Evolutionary conservation across 129 eudicot species (phyloP).

Genomic region (Apium graveolens): DNA sequence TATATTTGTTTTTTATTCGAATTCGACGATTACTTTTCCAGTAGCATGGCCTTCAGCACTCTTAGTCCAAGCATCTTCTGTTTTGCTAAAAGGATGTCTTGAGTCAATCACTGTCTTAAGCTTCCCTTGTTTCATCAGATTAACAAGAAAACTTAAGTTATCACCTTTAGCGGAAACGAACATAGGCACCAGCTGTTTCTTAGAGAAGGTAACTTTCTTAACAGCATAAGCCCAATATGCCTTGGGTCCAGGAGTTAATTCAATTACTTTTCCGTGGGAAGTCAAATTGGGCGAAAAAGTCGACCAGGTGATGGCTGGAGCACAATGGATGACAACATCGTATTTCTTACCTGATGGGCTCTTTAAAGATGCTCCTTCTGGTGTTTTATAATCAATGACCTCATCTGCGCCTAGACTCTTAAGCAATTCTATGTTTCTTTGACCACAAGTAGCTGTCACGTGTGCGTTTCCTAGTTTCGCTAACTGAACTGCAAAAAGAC

Average conservation of each 20-base stretch:
- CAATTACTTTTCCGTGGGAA: background rate
- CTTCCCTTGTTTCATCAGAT: background rate
- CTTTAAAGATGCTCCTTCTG: slow-evolving; percentile 4
- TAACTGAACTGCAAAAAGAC: background rate
- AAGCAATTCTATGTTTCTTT: background rate
- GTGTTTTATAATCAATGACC: background rate
- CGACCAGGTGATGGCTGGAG: background rate
- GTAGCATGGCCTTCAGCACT: background rate
- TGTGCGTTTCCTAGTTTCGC: background rate
- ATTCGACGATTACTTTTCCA: background rate
- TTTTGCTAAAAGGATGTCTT: background rate
- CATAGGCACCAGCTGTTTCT: background rate
- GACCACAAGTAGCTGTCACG: slow-evolving; percentile 1
- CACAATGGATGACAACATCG: background rate
- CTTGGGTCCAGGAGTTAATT: slow-evolving; percentile 1
- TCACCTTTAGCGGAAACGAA: background rate
- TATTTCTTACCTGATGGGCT: background rate
- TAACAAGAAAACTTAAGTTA: background rate
- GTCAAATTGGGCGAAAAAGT: background rate
- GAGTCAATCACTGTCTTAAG: background rate
- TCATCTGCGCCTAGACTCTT: slow-evolving; percentile 2
- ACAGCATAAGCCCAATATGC: slow-evolving; percentile 4
- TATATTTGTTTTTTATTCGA: background rate
- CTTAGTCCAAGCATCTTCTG: slow-evolving; percentile 1
- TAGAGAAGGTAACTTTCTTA: slow-evolving; percentile 2